Evolutionary conservation across 2,329 filamentous ascomycete genomes (phyloP), one percentile per base, ranked within the genome.

Genomic region (Aspergillus pseudoterreus): DNA sequence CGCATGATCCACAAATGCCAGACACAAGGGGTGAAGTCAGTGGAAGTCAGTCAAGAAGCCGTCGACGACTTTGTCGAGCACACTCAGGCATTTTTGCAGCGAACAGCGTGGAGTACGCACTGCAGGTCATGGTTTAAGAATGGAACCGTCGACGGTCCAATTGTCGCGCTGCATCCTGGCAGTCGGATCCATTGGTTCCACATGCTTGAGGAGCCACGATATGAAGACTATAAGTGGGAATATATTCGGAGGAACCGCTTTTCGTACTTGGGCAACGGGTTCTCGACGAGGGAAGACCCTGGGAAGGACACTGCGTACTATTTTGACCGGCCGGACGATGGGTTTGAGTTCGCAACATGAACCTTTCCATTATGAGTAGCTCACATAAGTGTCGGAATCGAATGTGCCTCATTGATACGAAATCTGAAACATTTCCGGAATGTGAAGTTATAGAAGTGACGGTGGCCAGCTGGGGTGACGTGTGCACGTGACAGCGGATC

Each of bases 171-270:
- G 43, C 78, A 81, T 55, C 78, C 78, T 0, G 78, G 78, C 4
- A 78, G 75, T 57, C 52, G 55, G n/a, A 51, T 57, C 33, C 52
- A 57, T 69, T 78, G 22, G 68, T 77, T 63, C 58, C 52, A 57
- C 30, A 57, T 54, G 52, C 38, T 57, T 5, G 39, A 57, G 30
- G 54, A 57, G 4, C 79, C 79, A 1, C 64, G 79, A 9, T 82
- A 79, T 78, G 80, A 82, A 59, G 80, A 83, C 49, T 83, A 72
- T 64, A 72, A 79, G 51, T 81, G 78, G 56, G 69, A 24, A 6
- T 3, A 9, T 21, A 10, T 21, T 73, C 60, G 76, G 79, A 45
- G 19, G 1, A 69, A 81, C 56, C 66, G 78, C 30, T 81, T 80
- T 56, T 64, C 57, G n/a, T 81, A 79, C 52, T 66, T 81, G 8